These are phyloP conservation scores for Neoboletus brunneissimus DNA, from an alignment of 768 basidiomycete genomes.

Conservation along the genomic window DNA sequence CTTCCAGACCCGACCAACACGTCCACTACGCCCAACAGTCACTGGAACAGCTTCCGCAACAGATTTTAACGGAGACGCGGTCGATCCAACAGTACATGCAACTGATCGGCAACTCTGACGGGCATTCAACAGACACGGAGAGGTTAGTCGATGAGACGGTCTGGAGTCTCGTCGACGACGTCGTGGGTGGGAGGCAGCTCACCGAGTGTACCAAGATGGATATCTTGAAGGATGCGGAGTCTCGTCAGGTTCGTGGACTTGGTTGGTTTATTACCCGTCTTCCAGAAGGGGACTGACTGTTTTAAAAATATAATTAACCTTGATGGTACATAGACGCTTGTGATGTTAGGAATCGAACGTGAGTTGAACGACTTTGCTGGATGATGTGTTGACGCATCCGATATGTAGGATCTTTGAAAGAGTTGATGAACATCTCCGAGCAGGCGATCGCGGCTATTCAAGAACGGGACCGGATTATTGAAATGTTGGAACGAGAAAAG, in stretches of 20 bases:
- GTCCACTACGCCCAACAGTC: slow-evolving; percentile 24
- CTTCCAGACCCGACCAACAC: slow-evolving; percentile 2
- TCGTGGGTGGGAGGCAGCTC: slow-evolving; percentile 34
- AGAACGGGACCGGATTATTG: slow-evolving; percentile 30
- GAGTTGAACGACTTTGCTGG: slow-evolving; percentile 12
- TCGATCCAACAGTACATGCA: slow-evolving; percentile 43
- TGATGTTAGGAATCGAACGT: slow-evolving; percentile 49
- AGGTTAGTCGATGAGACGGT: slow-evolving; percentile 20
- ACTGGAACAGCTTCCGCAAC: slow-evolving; percentile 39
- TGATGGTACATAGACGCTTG: slow-evolving; percentile 33
- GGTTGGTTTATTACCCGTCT: not conserved
- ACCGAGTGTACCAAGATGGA: slow-evolving; percentile 37
- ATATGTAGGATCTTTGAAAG: slow-evolving; percentile 31
- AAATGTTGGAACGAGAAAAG: slow-evolving; percentile 1
- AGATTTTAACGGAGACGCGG: slow-evolving; percentile 37
- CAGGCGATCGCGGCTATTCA: slow-evolving; percentile 29
- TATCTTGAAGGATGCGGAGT: slow-evolving; percentile 42
- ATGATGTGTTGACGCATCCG: not conserved
- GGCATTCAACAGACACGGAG: slow-evolving; percentile 5
- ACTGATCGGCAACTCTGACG: slow-evolving; percentile 23
- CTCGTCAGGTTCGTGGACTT: slow-evolving; percentile 37
- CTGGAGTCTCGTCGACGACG: slow-evolving; percentile 40
- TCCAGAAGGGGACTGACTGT: not conserved
- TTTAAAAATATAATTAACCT: not conserved
- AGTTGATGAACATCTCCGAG: slow-evolving; percentile 35